Conservation (phyloP, 176 grass and related monocot genomes). For the Chloris gayana region DNA sequence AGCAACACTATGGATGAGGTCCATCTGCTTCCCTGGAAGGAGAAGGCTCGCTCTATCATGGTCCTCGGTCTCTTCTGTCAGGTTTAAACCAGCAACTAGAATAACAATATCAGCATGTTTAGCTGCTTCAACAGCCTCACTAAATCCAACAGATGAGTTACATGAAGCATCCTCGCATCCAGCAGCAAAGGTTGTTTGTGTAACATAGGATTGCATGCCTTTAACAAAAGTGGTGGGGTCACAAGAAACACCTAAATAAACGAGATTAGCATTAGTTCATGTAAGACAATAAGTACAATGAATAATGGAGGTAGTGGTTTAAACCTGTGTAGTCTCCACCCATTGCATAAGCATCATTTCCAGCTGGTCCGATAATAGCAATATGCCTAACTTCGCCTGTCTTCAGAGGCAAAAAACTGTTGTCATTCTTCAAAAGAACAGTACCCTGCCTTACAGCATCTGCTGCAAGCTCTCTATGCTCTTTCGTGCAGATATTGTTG, state of each 20-base stretch:
- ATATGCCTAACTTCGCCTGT: conserved; percentile 51
- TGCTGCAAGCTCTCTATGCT: conserved; percentile 78
- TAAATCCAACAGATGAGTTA: conserved; percentile 56
- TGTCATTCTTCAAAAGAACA: conserved; percentile 85
- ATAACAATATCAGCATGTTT: conserved; percentile 61
- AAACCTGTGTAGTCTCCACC: conserved; percentile 88
- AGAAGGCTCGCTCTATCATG: conserved; percentile 79
- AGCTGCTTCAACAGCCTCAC: conserved; percentile 59
- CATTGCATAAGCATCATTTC: conserved; percentile 58
- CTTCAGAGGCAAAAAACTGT: conserved; percentile 71
- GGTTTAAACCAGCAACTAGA: conserved; percentile 82
- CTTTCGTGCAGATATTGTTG: conserved; percentile 59
- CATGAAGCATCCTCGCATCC: conserved; percentile 69
- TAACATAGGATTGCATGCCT: conserved; percentile 65
- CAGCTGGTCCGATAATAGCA: conserved; percentile 75
- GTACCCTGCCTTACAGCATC: conserved; percentile 82
- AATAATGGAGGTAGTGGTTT: conserved; percentile 18
- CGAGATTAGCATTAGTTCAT: conserved; percentile 15
- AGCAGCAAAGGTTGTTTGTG: conserved; percentile 53
- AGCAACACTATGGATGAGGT: conserved; percentile 56
- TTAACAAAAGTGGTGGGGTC: conserved; percentile 60
- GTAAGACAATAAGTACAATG: not conserved
- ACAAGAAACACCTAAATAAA: conserved; percentile 69
- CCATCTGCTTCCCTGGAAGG: conserved; percentile 85
- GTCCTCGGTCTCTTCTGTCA: conserved; percentile 84